Conservation (phyloP, 257 asterid species). For the Galeopsis tetrahit region DNA sequence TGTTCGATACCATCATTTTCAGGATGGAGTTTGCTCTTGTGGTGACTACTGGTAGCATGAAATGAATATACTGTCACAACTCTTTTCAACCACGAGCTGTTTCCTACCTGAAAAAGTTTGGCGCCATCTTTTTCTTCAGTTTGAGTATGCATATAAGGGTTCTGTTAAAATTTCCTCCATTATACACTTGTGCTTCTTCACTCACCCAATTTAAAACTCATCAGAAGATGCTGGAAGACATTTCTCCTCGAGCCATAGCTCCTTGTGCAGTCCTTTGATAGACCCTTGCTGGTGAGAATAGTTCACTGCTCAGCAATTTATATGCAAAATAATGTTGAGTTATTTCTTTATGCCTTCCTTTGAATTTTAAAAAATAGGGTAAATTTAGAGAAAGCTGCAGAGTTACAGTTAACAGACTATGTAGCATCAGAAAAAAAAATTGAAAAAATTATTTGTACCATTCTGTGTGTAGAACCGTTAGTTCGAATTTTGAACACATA, state of each 20-base stretch:
- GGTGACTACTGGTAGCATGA: slow-evolving; percentile 89
- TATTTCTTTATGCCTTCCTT: background rate
- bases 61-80: background rate
- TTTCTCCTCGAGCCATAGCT: slow-evolving; percentile 1
- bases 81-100: background rate
- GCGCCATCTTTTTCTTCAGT: slow-evolving; percentile 18
- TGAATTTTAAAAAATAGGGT: too few relatives aligned
- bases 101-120: background rate
- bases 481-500: background rate
- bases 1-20: slow-evolving; percentile 89
- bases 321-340: background rate
- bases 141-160: slow-evolving; percentile 28
- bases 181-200: too few relatives aligned
- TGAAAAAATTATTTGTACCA: background rate
- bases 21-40: slow-evolving; percentile 79
- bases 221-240: slow-evolving; percentile 24
- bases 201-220: too few relatives aligned
- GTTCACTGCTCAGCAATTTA: background rate
- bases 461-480: too few relatives aligned
- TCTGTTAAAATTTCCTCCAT: background rate
- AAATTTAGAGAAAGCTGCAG: background rate
- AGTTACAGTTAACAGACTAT: background rate
- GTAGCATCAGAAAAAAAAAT: background rate
- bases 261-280: slow-evolving; percentile 25
- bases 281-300: slow-evolving; percentile 32